These are phyloP conservation scores for Schoenoplectus tabernaemontani DNA, from an alignment of 202 grass and related monocot species.

Conservation along the genomic window DNA sequence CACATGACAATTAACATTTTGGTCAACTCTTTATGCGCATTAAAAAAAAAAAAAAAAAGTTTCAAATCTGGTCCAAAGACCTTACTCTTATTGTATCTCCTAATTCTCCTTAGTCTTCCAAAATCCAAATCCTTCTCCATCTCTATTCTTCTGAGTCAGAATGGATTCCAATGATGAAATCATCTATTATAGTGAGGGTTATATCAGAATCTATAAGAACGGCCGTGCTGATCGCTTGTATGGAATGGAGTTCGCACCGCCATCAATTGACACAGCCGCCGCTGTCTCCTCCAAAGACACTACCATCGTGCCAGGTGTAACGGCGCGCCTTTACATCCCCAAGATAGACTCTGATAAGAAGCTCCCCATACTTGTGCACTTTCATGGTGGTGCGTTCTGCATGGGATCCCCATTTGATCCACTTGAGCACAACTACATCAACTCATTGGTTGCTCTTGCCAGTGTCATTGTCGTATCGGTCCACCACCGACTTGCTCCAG, in stretches of 20 bases:
- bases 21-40: neutral
- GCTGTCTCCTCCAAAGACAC: slow-evolving; percentile 53
- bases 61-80: neutral
- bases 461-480: slow-evolving; percentile 42
- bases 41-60: neutral
- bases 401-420: slow-evolving; percentile 46
- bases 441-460: slow-evolving; percentile 41
- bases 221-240: slow-evolving; percentile 58
- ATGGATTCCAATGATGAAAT: slow-evolving; percentile 14
- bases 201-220: slow-evolving; percentile 36
- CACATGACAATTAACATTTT: neutral
- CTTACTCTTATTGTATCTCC: neutral
- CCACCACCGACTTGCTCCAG: slow-evolving; percentile 64
- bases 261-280: slow-evolving; percentile 25
- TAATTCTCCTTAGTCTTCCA: neutral
- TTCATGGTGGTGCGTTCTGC: slow-evolving; percentile 59
- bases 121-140: no score
- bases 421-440: slow-evolving; percentile 51
- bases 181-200: neutral
- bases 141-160: neutral
- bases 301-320: slow-evolving; percentile 24
- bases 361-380: slow-evolving; percentile 47
- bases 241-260: slow-evolving; percentile 27
- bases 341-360: slow-evolving; percentile 24
- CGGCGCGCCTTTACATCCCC: slow-evolving; percentile 51